Evolutionary conservation across 345 rosid genomes (phyloP), one percentile per base, ranked within the genome.

Genomic region (Gossypium bickii): DNA sequence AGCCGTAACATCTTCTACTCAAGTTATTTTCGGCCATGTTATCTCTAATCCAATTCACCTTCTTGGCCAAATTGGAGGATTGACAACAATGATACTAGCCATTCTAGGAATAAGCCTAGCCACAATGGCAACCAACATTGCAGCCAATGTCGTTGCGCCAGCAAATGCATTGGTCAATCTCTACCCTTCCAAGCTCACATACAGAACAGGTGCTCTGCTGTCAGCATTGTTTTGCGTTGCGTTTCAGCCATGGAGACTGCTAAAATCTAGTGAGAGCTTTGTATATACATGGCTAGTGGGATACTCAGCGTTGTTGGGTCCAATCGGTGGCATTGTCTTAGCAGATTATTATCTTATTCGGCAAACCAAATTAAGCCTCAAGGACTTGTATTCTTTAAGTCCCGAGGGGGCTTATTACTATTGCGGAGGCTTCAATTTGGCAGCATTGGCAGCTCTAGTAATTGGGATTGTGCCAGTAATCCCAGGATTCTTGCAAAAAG

Each of bases 281-380:
- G 97, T 94, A 20, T 90, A 94, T 67, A 94, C 97, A 0, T 94
- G 98, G 98, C 80, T 92, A n/a, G 87, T 94, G 15, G 97, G 98
- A 0, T 92, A 94, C 81, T 94, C 98, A 1, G 98, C 97, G 0
- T 77, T 94, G 49, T 74, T 94, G 60, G 98, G 98, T 64, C 98
- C 98, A 0, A 90, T 92, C 18, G 97, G 97, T 0, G 98, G 97
- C n/a, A 83, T 94, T 57, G 38, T 94, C 17, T 68, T 94, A 6
- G 85, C 85, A 0, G 98, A 94, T 86, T 94, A 94, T 79, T 92
- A 91, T 67, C 82, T 92, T 1, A 80, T 94, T 78, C 88, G 75
- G 15, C 58, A 78, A 20, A 83, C 73, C 38, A 82, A 79, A 52
- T 77, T 94, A 20, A 87, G 79, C 55, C 62, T 87, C 41, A 59